Conservation (phyloP, 805 yeast genomes). For the Priceomyces carsonii region DNA sequence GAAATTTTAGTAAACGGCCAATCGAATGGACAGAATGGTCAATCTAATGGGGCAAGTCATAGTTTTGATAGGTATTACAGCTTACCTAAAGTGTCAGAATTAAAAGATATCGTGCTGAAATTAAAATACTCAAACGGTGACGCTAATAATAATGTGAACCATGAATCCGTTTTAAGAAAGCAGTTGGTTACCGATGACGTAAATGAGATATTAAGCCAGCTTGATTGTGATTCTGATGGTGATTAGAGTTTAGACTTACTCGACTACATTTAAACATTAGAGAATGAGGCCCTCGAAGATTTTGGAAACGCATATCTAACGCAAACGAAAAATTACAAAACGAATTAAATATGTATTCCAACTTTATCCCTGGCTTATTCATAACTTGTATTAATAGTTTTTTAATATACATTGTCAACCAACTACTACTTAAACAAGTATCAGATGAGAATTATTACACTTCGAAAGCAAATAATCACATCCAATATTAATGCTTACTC, state of each 20-base stretch:
- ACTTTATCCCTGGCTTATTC: constrained; percentile 3
- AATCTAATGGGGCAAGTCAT: constrained; percentile 15
- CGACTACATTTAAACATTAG: too few relatives aligned
- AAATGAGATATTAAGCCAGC: constrained; percentile 32
- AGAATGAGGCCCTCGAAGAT: too few relatives aligned
- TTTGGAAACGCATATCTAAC: too few relatives aligned
- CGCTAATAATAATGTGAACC: constrained; percentile 1
- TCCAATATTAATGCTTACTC: constrained; percentile 1
- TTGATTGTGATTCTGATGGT: constrained; percentile 36
- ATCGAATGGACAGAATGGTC: constrained; percentile 7
- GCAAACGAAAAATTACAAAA: too few relatives aligned
- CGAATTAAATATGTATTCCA: too few relatives aligned
- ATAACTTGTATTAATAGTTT: constrained; percentile 2
- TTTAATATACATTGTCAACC: constrained; percentile 7
- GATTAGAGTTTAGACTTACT: too few relatives aligned
- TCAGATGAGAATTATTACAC: background rate
- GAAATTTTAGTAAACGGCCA: constrained; percentile 22
- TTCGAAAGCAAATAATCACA: too few relatives aligned
- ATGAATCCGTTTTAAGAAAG: constrained; percentile 29
- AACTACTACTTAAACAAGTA: constrained; percentile 1
- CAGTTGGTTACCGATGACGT: constrained; percentile 35
- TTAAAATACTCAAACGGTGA: constrained; percentile 5
- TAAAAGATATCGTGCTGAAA: constrained; percentile 27
- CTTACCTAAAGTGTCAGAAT: constrained; percentile 37
- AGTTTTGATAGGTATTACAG: constrained; percentile 13